phyloP scores from a whole-genome alignment of 805 yeast species.

The Lipomyces kockii region DNA sequence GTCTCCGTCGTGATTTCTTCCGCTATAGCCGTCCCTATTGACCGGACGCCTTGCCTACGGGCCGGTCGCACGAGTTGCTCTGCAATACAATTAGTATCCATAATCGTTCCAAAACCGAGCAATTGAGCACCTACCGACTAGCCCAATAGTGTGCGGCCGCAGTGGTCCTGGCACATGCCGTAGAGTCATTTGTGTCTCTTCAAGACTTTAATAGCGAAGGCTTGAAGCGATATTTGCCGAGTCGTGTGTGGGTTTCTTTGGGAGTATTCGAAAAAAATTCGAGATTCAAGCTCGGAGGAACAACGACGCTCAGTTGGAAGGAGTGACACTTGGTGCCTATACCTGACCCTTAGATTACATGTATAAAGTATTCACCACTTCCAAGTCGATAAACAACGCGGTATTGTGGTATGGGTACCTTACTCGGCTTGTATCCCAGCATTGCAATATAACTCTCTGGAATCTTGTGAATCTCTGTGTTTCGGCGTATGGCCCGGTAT shows the following conservation, averaged over 20 bases:
- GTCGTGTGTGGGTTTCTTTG: neutral
- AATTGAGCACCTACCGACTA: conserved; percentile 6
- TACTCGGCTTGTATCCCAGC: too few relatives aligned
- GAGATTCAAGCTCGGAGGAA: too few relatives aligned
- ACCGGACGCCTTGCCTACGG: neutral
- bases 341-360: too few relatives aligned
- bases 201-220: neutral
- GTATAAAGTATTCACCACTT: too few relatives aligned
- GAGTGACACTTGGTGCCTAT: too few relatives aligned
- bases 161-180: conserved; percentile 7
- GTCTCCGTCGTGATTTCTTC: neutral
- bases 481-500: too few relatives aligned
- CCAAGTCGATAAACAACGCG: too few relatives aligned
- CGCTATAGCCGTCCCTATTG: neutral
- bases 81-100: neutral
- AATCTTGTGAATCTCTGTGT: too few relatives aligned
- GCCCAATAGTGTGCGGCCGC: conserved; percentile 3
- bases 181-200: conserved; percentile 1
- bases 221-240: neutral
- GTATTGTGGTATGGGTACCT: too few relatives aligned
- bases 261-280: too few relatives aligned
- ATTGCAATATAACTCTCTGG: too few relatives aligned
- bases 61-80: neutral
- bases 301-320: too few relatives aligned
- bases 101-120: neutral